A percentile compares a stretch with the other conserved stretches of the same genome.
Evolutionary conservation across 352 stramenopile genomes (phyloP).

Genomic region (Pythium guiyangense): DNA sequence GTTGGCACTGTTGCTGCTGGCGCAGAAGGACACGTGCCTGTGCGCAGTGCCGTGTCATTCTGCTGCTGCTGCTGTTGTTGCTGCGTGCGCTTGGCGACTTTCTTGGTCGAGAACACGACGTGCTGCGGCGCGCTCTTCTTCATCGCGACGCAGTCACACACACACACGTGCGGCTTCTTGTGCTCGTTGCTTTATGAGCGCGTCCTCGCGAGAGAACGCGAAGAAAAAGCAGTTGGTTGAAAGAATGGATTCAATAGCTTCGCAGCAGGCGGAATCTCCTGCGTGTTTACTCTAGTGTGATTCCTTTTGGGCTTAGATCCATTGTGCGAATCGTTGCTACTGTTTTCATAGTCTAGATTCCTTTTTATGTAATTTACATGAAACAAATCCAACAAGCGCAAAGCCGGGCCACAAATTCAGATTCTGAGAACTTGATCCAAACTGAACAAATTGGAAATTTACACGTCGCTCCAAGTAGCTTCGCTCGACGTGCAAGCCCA

Average conservation of each 20-base stretch:
- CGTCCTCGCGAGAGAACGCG: neutral
- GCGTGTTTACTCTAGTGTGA: neutral
- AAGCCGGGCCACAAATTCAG: too few relatives aligned
- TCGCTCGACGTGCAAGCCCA: too few relatives aligned
- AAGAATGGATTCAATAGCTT: neutral
- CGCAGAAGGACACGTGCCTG: too few relatives aligned
- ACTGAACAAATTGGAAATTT: too few relatives aligned
- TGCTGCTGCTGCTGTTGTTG: slow-evolving; percentile 17
- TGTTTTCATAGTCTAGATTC: too few relatives aligned
- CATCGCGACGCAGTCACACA: slow-evolving; percentile 9
- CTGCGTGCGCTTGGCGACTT: slow-evolving; percentile 27
- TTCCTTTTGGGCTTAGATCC: too few relatives aligned
- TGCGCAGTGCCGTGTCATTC: too few relatives aligned
- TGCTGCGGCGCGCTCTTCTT: slow-evolving; percentile 26
- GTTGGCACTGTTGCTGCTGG: too few relatives aligned
- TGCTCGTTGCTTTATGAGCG: neutral
- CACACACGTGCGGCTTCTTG: neutral
- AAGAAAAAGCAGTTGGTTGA: neutral
- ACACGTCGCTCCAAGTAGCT: too few relatives aligned
- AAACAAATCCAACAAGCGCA: too few relatives aligned
- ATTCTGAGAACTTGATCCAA: too few relatives aligned
- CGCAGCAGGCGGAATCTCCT: neutral
- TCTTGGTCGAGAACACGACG: slow-evolving; percentile 70
- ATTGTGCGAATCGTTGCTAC: neutral
- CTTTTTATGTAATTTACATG: too few relatives aligned